These are phyloP conservation scores for Asterionellopsis glacialis DNA, from an alignment of 108 stramenopile genomes.

Conservation along the genomic window DNA sequence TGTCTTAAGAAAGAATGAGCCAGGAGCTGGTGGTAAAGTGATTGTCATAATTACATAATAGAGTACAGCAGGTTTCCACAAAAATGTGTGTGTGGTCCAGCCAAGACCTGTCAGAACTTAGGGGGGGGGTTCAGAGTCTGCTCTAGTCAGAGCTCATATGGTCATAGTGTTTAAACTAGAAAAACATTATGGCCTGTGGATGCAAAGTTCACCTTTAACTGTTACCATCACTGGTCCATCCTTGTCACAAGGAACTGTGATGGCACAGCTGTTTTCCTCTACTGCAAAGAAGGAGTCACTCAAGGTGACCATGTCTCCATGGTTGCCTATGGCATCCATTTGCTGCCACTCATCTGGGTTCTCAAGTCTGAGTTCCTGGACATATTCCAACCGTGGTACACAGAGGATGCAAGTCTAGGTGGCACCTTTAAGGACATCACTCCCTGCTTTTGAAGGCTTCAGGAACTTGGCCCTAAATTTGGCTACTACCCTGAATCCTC, in stretches of 20 bases:
- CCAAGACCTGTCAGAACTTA: too few species aligned
- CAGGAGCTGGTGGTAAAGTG: too few species aligned
- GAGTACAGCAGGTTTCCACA: too few species aligned
- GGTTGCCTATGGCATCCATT: conserved; percentile 24
- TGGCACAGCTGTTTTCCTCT: background rate
- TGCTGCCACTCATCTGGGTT: conserved; percentile 16
- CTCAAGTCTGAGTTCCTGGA: conserved; percentile 4
- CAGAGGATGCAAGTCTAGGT: conserved; percentile 20
- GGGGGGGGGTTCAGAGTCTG: too few species aligned
- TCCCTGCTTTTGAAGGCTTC: background rate
- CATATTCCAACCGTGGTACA: conserved; percentile 25
- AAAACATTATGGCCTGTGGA: conserved; percentile 32
- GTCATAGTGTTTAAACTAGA: too few species aligned
- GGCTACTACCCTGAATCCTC: conserved; percentile 17
- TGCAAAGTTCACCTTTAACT: conserved; percentile 24
- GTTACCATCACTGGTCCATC: conserved; percentile 15
- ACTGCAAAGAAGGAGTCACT: conserved; percentile 12
- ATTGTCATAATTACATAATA: too few species aligned
- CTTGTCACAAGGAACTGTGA: conserved; percentile 6
- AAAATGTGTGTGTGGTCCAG: too few species aligned
- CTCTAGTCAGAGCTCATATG: too few species aligned
- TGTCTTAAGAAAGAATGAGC: too few species aligned
- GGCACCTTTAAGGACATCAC: conserved; percentile 4
- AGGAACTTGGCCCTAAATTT: conserved; percentile 1
- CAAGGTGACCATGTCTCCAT: conserved; percentile 35